phyloP scores from a whole-genome alignment of 805 yeast species.

The Starmerella khaoyaiensis region DNA sequence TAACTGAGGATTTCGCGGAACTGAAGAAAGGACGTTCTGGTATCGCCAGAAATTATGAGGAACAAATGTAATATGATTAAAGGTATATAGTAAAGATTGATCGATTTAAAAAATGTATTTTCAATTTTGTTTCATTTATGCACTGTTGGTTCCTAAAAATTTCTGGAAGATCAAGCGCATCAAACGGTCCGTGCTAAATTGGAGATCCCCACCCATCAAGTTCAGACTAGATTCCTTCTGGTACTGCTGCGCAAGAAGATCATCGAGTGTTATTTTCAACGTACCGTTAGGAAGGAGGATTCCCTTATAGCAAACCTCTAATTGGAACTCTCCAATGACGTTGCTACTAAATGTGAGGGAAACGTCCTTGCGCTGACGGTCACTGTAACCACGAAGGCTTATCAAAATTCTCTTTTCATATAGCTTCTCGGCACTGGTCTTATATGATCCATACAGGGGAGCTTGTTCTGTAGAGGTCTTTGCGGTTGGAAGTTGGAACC shows the following conservation, averaged over 20 bases:
- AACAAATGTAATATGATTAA: constrained; percentile 33
- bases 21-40: constrained; percentile 78
- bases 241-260: constrained; percentile 59
- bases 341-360: constrained; percentile 67
- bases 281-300: constrained; percentile 42
- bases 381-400: constrained; percentile 42
- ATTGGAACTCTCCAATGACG: constrained; percentile 52
- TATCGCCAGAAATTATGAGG: constrained; percentile 78
- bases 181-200: constrained; percentile 54
- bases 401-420: constrained; percentile 57
- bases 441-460: constrained; percentile 65
- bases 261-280: constrained; percentile 51
- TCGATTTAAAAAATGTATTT: background rate
- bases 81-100: too few relatives aligned
- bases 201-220: constrained; percentile 54
- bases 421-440: constrained; percentile 61
- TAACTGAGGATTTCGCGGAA: constrained; percentile 53
- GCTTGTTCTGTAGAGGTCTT: background rate
- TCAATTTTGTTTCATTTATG: background rate
- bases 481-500: constrained; percentile 23
- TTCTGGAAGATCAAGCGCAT: constrained; percentile 59
- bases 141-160: constrained; percentile 37
- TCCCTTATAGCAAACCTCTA: constrained; percentile 61
- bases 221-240: constrained; percentile 44
- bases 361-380: constrained; percentile 46